Base-by-base conservation (phyloP, 202 grass and related monocot genomes). In the Setaria italica region DNA sequence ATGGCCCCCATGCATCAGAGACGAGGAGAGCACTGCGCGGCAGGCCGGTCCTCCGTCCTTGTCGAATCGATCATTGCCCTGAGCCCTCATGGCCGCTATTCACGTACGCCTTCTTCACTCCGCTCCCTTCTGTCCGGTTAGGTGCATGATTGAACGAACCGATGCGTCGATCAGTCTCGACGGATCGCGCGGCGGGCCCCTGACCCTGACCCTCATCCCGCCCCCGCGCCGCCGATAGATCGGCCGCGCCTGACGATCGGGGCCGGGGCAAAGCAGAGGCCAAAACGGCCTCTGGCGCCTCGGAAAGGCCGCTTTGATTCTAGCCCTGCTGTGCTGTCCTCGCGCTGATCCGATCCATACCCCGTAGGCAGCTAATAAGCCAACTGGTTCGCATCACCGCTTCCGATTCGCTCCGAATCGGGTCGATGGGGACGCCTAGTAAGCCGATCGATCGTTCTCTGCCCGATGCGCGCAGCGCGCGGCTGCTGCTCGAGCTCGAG, bases 241-340 rank as follows among this genome's bases (percentile, higher is more conserved):
- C 30, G 62, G 58, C 58, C n/a, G 59, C 25, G 25, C 57, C n/a
- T 60, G 57, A 0, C 57, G 57, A 60, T n/a, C 25, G 25, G 25
- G 25, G 25, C 25, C 25, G 25, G 25, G 25, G 12, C 19, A 7
- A 1, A 11, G 4, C 15, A 10, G 12, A 15, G 25, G 21, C 47
- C 29, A 51, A 73, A 30, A 17, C 74, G 53, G 74, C 63, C 62
- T 70, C 13, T 70, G 4, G 30, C 75, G 41, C 32, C 41, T 68
- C 53, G 73, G 51, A 85, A 78, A 73, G 69, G 78, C 71, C 64
- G 74, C 25, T 30, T 50, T 45, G 1, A 30, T 49, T 56, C 21
- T 29, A 58, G 16, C 51, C 55, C 55, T 10, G 8, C 43, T 3
- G 25, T 35, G 34, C 2, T 1, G 39, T 5, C 39, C 43, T 16